phyloP scores from a whole-genome alignment of 345 rosid species.

The Citropsis articulata region DNA sequence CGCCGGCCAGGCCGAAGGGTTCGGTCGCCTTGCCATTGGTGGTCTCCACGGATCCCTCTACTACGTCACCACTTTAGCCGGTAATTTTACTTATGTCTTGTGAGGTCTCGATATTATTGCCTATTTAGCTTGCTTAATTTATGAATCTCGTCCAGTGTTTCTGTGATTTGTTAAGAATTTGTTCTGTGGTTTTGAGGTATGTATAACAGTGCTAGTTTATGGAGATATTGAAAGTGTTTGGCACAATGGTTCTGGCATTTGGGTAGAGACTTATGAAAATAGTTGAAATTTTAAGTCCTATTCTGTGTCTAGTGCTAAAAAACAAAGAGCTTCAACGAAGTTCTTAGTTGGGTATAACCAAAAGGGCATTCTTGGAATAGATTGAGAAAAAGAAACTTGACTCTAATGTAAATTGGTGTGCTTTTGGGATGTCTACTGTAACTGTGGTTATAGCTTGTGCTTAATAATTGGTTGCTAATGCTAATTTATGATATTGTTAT shows the following conservation, averaged over 20 bases:
- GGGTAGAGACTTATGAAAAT: background rate
- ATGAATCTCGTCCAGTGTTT: background rate
- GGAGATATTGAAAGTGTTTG: background rate
- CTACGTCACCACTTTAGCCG: conserved; percentile 66
- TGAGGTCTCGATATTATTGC: background rate
- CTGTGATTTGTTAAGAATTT: background rate
- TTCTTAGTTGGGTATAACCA: background rate
- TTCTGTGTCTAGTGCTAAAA: too few species aligned
- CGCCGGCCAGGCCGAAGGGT: conserved; percentile 87
- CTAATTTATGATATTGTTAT: background rate
- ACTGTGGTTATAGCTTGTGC: background rate
- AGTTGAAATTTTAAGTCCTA: too few species aligned
- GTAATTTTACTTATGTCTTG: conserved; percentile 24
- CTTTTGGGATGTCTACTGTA: background rate
- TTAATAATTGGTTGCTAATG: background rate
- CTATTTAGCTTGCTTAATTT: background rate
- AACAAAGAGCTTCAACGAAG: background rate
- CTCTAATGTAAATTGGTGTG: background rate
- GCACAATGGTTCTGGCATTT: background rate
- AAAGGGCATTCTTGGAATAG: background rate
- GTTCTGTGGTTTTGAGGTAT: background rate
- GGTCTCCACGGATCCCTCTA: conserved; percentile 73
- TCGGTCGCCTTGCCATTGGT: conserved; percentile 77
- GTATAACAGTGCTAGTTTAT: background rate
- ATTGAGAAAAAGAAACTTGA: too few species aligned